Evolutionary conservation across 352 stramenopile genomes (phyloP).

Genomic region (Globisporangium barbulae): DNA sequence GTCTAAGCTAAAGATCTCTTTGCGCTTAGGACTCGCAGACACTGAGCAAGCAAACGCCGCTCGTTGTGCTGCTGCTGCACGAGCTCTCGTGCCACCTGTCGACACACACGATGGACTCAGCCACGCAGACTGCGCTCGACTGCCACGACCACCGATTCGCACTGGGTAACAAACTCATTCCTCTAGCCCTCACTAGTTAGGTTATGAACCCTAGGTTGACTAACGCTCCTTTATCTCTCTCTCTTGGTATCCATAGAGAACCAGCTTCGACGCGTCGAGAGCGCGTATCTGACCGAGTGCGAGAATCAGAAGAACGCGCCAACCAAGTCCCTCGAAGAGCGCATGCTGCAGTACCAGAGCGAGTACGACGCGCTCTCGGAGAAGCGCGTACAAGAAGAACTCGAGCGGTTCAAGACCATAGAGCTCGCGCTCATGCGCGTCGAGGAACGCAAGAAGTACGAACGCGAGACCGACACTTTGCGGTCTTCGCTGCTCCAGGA

Average conservation of each 20-base stretch:
- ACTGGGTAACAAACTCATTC: slow-evolving; percentile 16
- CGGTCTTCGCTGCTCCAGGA: slow-evolving; percentile 44
- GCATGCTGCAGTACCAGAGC: slow-evolving; percentile 62
- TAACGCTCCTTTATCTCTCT: too few relatives aligned
- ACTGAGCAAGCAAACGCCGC: slow-evolving; percentile 17
- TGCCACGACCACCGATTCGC: slow-evolving; percentile 62
- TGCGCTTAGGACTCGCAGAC: slow-evolving; percentile 20
- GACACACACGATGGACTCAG: slow-evolving; percentile 36
- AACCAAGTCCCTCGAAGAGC: slow-evolving; percentile 45
- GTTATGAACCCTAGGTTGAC: neutral
- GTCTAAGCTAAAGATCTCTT: neutral
- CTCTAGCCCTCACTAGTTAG: neutral
- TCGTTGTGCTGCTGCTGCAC: slow-evolving; percentile 35
- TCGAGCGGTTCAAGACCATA: slow-evolving; percentile 49
- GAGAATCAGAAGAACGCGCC: slow-evolving; percentile 34
- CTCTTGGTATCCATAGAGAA: slow-evolving; percentile 31
- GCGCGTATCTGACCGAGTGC: slow-evolving; percentile 42
- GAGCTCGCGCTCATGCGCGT: slow-evolving; percentile 55
- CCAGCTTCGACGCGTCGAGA: slow-evolving; percentile 66
- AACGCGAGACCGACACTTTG: slow-evolving; percentile 44
- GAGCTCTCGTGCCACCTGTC: slow-evolving; percentile 34
- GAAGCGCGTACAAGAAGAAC: slow-evolving; percentile 45
- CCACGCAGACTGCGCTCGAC: slow-evolving; percentile 61
- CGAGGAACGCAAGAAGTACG: slow-evolving; percentile 55
- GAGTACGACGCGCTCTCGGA: slow-evolving; percentile 65